phyloP scores from a whole-genome alignment of 148 eudicot genomes.

The Agrostemma githago region DNA sequence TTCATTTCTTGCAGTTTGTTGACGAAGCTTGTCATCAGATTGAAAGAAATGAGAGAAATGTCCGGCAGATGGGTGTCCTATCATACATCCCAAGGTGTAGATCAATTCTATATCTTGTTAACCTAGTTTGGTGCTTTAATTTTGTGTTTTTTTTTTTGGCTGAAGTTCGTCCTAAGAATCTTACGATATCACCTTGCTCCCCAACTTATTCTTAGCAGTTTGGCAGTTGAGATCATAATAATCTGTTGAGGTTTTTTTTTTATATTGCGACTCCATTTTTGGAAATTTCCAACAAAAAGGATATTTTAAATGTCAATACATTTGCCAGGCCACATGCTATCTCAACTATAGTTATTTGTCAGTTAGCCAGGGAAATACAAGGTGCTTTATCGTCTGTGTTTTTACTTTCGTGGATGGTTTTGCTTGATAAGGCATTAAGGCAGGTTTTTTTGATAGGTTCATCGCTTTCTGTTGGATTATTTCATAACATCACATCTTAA shows the following conservation, averaged over 20 bases:
- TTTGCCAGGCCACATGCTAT: background rate
- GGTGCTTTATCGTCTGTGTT: background rate
- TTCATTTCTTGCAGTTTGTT: slow-evolving; percentile 61
- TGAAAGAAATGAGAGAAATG: slow-evolving; percentile 84
- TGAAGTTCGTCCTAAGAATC: background rate
- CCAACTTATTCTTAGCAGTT: background rate
- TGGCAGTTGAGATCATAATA: background rate
- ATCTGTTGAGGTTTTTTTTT: background rate
- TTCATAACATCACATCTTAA: background rate
- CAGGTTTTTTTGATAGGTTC: background rate
- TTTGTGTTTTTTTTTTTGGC: background rate
- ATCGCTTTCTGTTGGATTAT: background rate
- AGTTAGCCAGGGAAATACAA: background rate
- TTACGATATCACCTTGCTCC: slow-evolving; percentile 2
- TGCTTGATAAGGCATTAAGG: background rate
- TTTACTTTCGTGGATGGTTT: background rate
- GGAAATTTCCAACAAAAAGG: slow-evolving; percentile 6
- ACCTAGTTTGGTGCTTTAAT: background rate
- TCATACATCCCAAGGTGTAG: slow-evolving; percentile 83
- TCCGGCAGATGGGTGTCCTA: slow-evolving; percentile 74
- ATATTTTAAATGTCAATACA: background rate
- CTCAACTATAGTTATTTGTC: background rate
- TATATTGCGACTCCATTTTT: background rate
- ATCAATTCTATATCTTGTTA: slow-evolving; percentile 1
- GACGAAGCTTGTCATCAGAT: slow-evolving; percentile 97